A percentile compares a stretch with the other conserved stretches of the same genome.
These are phyloP conservation scores for Pythium vanterpoolii DNA, from an alignment of 352 stramenopile genomes.

Conservation along the genomic window DNA sequence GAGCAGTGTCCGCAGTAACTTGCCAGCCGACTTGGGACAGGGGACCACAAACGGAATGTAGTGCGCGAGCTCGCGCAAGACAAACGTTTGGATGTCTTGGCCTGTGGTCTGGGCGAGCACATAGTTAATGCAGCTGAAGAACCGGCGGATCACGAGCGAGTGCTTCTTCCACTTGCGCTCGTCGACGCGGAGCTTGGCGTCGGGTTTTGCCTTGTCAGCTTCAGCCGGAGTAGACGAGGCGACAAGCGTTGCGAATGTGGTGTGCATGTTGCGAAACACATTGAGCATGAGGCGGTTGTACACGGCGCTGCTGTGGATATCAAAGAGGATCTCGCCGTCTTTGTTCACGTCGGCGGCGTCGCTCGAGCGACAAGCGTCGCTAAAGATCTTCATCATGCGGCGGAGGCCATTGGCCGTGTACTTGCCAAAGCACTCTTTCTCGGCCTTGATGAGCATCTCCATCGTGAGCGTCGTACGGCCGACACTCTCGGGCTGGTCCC, in stretches of 20 bases:
- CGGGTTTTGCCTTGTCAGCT: slow-evolving; percentile 29
- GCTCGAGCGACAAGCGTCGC: slow-evolving; percentile 91
- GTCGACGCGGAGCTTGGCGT: slow-evolving; percentile 50
- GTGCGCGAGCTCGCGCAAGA: slow-evolving; percentile 74
- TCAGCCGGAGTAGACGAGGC: slow-evolving; percentile 5
- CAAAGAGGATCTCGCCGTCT: slow-evolving; percentile 82
- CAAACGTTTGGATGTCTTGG: slow-evolving; percentile 77
- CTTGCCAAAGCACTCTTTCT: slow-evolving; percentile 89
- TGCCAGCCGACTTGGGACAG: slow-evolving; percentile 60
- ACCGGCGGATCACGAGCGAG: slow-evolving; percentile 84
- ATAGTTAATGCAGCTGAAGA: slow-evolving; percentile 92
- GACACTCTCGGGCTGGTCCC: slow-evolving; percentile 23
- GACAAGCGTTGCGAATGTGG: slow-evolving; percentile 85
- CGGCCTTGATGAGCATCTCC: slow-evolving; percentile 64
- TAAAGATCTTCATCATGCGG: slow-evolving; percentile 93
- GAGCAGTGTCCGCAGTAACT: slow-evolving; percentile 80
- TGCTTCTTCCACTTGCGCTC: slow-evolving; percentile 82
- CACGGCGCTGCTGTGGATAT: slow-evolving; percentile 91
- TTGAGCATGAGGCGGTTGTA: slow-evolving; percentile 96
- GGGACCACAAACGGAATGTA: slow-evolving; percentile 74
- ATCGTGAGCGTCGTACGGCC: slow-evolving; percentile 76
- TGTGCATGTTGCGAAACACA: slow-evolving; percentile 87
- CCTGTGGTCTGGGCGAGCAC: slow-evolving; percentile 87
- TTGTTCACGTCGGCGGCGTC: slow-evolving; percentile 75
- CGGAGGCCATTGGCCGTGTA: slow-evolving; percentile 86